Base-by-base conservation (phyloP, 1,284 basidiomycete species). In the Cutaneotrichosporon mucoides region DNA sequence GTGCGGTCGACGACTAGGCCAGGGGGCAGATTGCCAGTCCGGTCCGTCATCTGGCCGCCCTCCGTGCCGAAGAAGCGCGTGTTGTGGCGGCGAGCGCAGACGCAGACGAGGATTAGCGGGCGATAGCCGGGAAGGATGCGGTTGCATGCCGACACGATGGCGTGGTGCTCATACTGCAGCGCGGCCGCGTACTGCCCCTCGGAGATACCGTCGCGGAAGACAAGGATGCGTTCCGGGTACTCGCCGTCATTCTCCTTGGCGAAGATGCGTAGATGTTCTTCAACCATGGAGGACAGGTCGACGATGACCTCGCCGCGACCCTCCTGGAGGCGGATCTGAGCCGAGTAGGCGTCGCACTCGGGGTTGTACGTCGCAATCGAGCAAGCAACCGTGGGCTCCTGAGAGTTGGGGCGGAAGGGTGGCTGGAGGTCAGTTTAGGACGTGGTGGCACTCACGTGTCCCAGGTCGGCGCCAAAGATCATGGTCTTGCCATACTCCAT, bases 131-230 rank as follows among this genome's bases (percentile, higher is more conserved):
- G 11, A 36, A 61, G 54, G 44, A 75, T 55, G 6, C 56, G 50
- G 33, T 55, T 24, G 55, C 69, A 71, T 1, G 73, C 73, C 36
- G 65, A 60, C 51, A 75, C 68, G 57, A 81, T 72, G 1, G 75
- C 74, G 6, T 67, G 46, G 40, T 79, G 71, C 66, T 81, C 79
- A 53, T 73, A 67, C 41, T 76, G 68, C 3, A 79, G 68, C 15
- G 76, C 76, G 2, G 72, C 67, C 37, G 77, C 73, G 60, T 77
- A 80, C 66, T 81, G 80, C 0, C 80, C 80, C 57, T 81, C 79
- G 24, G 75, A 77, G 34, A 82, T 77, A 37, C 80, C 80, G 61
- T 81, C 80, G 57, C 80, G 76, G 70, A 78, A 79, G 58, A 80
- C 70, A 53, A 79, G 67, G 51, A 80, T 76, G 33, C 69, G 70